Evolutionary conservation across 2,329 filamentous ascomycete genomes (phyloP).

Genomic region (Pseudogymnoascus sp.): DNA sequence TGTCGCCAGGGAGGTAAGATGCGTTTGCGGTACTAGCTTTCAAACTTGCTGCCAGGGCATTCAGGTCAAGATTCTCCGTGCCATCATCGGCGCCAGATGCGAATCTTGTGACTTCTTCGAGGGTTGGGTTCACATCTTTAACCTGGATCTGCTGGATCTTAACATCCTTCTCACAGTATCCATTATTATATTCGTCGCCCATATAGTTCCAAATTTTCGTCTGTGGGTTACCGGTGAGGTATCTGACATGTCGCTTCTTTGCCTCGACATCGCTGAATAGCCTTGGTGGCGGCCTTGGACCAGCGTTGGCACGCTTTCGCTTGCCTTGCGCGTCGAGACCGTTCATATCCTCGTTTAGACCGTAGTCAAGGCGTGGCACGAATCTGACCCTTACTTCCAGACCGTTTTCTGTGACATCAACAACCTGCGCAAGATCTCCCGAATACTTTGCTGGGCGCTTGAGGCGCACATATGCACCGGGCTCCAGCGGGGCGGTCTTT

Average conservation of each 20-base stretch:
- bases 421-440: conserved; percentile 83
- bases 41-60: conserved; percentile 80
- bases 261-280: conserved; percentile 92
- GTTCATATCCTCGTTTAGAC: conserved; percentile 68
- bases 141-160: conserved; percentile 80
- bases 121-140: conserved; percentile 82
- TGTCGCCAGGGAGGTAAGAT: conserved; percentile 83
- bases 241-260: conserved; percentile 69
- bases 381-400: conserved; percentile 79
- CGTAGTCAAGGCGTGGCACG: conserved; percentile 88
- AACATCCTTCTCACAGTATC: conserved; percentile 89
- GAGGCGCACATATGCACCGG: conserved; percentile 87
- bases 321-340: conserved; percentile 51
- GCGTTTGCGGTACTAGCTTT: conserved; percentile 76
- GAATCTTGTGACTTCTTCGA: conserved; percentile 95
- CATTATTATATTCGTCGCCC: conserved; percentile 83
- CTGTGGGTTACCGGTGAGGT: conserved; percentile 38
- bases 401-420: conserved; percentile 88
- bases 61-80: conserved; percentile 85
- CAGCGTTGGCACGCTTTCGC: conserved; percentile 63
- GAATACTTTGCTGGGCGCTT: conserved; percentile 72
- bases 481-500: conserved; percentile 76
- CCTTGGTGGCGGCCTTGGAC: conserved; percentile 72
- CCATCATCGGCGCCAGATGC: conserved; percentile 83
- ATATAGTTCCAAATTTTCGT: conserved; percentile 74